Percentiles rank a stretch among this genome's conserved stretches.
Evolutionary conservation across 371 early-diverging fungal species (phyloP).

Genomic region (Entomophthora muscae): DNA sequence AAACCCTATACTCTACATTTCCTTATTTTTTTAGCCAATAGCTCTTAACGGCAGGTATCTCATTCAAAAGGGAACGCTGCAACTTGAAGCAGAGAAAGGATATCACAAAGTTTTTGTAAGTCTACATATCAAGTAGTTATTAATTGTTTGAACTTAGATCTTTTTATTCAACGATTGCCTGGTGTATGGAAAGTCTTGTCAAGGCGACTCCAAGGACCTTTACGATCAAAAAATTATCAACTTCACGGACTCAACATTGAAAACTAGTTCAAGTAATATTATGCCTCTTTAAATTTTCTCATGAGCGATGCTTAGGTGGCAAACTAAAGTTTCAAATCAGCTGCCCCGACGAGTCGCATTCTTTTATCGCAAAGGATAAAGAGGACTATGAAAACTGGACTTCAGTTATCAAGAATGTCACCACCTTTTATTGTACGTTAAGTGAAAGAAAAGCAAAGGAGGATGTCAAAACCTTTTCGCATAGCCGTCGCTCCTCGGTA

Average conservation of each 20-base stretch:
- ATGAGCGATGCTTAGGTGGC: background rate
- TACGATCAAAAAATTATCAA: background rate
- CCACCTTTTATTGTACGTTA: constrained; percentile 4
- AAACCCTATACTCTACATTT: background rate
- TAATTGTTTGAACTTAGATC: background rate
- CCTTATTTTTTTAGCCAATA: background rate
- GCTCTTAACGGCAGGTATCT: constrained; percentile 4
- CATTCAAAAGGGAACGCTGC: background rate
- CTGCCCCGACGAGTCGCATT: background rate
- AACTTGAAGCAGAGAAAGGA: background rate
- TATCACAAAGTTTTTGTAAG: background rate
- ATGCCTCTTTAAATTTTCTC: background rate
- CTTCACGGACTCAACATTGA: background rate
- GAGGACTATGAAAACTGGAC: constrained; percentile 6
- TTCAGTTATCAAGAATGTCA: constrained; percentile 1
- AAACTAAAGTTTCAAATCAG: background rate
- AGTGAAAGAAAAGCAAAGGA: constrained; percentile 7
- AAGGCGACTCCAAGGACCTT: background rate
- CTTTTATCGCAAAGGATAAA: background rate
- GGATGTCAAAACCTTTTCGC: background rate
- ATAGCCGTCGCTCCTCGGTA: background rate
- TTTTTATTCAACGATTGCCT: constrained; percentile 7
- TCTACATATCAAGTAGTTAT: background rate
- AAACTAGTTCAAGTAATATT: constrained; percentile 1
- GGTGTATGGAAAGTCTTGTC: background rate